A percentile compares a stretch with the other conserved stretches of the same genome.
These are phyloP conservation scores for Mycena polygramma DNA, from an alignment of 768 basidiomycete genomes.

Conservation along the genomic window DNA sequence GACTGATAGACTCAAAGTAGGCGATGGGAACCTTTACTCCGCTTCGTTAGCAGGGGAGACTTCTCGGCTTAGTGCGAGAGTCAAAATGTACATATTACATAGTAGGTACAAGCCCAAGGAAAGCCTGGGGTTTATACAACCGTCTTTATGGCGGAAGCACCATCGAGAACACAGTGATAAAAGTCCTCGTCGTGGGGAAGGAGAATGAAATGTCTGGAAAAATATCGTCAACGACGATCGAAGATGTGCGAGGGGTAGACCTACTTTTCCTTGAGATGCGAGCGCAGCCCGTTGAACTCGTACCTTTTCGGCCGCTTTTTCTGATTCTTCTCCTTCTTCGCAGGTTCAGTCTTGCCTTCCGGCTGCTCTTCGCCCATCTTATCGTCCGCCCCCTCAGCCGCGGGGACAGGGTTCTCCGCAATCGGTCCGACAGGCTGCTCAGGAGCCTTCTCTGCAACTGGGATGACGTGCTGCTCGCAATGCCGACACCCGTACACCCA, in stretches of 20 bases:
- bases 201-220: constrained; percentile 27
- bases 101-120: too few species aligned
- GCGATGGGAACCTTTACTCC: too few species aligned
- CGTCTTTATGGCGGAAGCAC: background rate
- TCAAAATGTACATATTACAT: background rate
- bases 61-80: background rate
- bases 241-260: constrained; percentile 35
- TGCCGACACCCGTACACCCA: constrained; percentile 67
- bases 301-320: constrained; percentile 49
- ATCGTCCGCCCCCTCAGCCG: background rate
- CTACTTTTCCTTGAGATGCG: constrained; percentile 75
- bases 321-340: constrained; percentile 24
- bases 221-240: constrained; percentile 26
- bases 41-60: too few species aligned
- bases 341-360: constrained; percentile 24
- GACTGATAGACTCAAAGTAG: too few species aligned
- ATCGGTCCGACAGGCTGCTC: constrained; percentile 3
- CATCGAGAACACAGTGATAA: constrained; percentile 16
- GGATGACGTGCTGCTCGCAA: constrained; percentile 48
- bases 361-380: constrained; percentile 11
- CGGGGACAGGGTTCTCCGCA: constrained; percentile 18
- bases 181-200: constrained; percentile 35
- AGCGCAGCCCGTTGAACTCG: constrained; percentile 69
- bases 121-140: background rate
- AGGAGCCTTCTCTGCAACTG: constrained; percentile 16